Base-by-base conservation (phyloP, 2,329 filamentous ascomycete species). In the Raffaelea arxii region DNA sequence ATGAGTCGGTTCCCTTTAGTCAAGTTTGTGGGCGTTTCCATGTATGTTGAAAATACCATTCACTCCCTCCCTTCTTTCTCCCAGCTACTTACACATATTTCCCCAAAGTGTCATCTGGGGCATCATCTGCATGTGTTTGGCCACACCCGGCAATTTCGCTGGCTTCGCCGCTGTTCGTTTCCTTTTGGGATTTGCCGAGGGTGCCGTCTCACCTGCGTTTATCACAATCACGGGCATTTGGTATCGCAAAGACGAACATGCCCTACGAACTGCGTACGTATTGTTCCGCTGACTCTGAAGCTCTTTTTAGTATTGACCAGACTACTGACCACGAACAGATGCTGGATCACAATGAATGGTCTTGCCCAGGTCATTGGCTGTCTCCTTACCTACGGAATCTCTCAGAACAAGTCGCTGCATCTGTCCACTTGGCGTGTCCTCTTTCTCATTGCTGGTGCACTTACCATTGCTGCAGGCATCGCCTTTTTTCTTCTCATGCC, bases 311-410 rank as follows among this genome's bases (percentile, higher is more conserved):
- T 9, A 9, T 30, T 16, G 9, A 30, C 27, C 27, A 30, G 27
- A 9, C 27, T 30, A 30, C 27, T 9, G 9, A 9, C 27, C 16
- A 30, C 27, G 9, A 38, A 10, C 25, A 62, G 59, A 10, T 56
- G 63, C 25, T 70, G 68, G 68, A 62, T 71, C 11, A 65, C 62
- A 6, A 68, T 67, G 62, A 69, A 70, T 50, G 69, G 67, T 3
- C 36, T 72, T 2, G 67, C 70, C 1, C 69, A 72, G 51, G 60
- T 72, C 25, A 50, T 69, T 32, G 69, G 70, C 10, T 64, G 59
- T 24, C 50, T 72, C 5, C 59, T 72, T n/a, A 72, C 71, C 68
- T 74, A 73, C 51, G 69, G 70, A 30, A 70, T 75, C 44, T 71
- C 69, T 35, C 65, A 65, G 49, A 65, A 69, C 46, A 54, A 50